Base-by-base conservation (phyloP, 2,329 filamentous ascomycete genomes). In the Xylaria sp. region DNA sequence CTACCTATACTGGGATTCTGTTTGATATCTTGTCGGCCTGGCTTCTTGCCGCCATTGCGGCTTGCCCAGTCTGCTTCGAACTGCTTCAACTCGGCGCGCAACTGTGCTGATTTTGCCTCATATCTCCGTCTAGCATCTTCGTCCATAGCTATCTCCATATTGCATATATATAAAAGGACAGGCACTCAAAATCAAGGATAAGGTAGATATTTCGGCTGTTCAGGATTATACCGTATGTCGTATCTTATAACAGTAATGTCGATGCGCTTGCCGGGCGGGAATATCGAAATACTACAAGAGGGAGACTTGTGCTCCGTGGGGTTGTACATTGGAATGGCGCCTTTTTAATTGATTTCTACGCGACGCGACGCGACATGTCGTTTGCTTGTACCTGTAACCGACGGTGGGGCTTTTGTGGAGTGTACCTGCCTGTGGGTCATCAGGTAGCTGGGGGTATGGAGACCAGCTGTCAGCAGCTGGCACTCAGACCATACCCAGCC, bases 11-110 rank as follows among this genome's bases (percentile, higher is more conserved):
- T 86, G 7, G 87, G 85, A 74, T 93, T 89, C 62, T 86, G 85
- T 81, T 93, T 94, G 83, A 95, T 94, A 75, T 94, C 92, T n/a
- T 89, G 87, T 66, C 91, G 86, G 59, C 86, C 83, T 3, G 92
- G 90, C 82, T 94, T 94, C 71, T 85, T 86, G 60, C 92, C 92
- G 39, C 82, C 83, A 76, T 94, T 86, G 18, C 83, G 79, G 28
- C 82, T 82, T 6, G 88, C 86, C 83, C 92, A 95, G 7, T 86
- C 82, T 71, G 84, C 88, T 78, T 96, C 93, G 90, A 92, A 96
- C 72, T 80, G 79, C 80, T 95, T 95, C 57, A 95, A 82, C 71
- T 92, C 89, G 46, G 83, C 81, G n/a, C 91, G 87, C n/a, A 94
- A 82, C 59, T 84, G 77, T 71, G 84, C 83, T 13, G 85, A 85